Evolutionary conservation across 2,329 filamentous ascomycete genomes (phyloP).

Genomic region (Aureobasidium subglaciale): DNA sequence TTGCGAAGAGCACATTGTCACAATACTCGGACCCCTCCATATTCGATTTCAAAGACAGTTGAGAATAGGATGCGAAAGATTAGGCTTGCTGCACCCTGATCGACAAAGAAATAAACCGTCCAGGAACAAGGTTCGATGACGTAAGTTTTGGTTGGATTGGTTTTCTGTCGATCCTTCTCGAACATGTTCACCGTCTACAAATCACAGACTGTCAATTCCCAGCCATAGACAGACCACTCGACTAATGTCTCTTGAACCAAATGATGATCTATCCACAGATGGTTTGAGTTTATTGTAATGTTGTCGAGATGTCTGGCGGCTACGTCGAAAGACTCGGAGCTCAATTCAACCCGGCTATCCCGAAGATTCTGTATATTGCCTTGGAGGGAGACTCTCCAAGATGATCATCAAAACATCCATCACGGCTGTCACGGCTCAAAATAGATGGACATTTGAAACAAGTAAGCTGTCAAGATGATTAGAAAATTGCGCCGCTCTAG

Average conservation of each 20-base stretch:
- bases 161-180: background rate
- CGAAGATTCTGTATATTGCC: background rate
- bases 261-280: too few relatives aligned
- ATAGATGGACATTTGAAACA: background rate
- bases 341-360: background rate
- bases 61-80: background rate
- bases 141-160: too few relatives aligned
- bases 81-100: background rate
- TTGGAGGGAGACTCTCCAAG: too few relatives aligned
- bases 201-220: background rate
- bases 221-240: too few relatives aligned
- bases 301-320: too few relatives aligned
- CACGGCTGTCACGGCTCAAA: slow-evolving; percentile 7
- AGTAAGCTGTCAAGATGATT: background rate
- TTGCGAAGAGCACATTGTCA: background rate
- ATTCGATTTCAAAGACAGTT: background rate
- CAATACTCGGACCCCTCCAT: background rate
- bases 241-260: too few relatives aligned
- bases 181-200: background rate
- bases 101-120: background rate
- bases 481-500: too few relatives aligned
- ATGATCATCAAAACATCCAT: background rate
- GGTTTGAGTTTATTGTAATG: too few relatives aligned
- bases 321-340: too few relatives aligned
- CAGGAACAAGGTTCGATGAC: slow-evolving; percentile 8